Percentiles rank a stretch among this genome's conserved stretches.
phyloP scores from a whole-genome alignment of 192 early-diverging fungal genomes.

The Pilaira anomala region DNA sequence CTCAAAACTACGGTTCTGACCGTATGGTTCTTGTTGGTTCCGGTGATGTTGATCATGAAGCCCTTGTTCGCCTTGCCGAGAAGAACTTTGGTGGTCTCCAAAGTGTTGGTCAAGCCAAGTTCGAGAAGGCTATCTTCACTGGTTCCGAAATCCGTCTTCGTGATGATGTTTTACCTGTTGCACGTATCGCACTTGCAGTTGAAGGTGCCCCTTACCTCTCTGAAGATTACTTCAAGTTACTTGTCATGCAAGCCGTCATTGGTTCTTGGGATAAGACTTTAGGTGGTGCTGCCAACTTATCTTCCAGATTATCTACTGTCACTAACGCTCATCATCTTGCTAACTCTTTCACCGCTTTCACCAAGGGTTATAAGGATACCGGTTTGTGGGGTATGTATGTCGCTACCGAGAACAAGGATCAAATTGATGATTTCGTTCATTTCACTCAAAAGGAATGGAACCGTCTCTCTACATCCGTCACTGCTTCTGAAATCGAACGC shows the following conservation, averaged over 20 bases:
- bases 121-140: constrained; percentile 71
- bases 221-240: constrained; percentile 93
- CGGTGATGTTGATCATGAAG: constrained; percentile 92
- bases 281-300: constrained; percentile 84
- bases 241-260: constrained; percentile 91
- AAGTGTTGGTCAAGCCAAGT: constrained; percentile 22
- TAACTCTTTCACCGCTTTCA: constrained; percentile 98
- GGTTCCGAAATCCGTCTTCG: constrained; percentile 91
- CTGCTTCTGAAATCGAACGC: constrained; percentile 89
- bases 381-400: constrained; percentile 97
- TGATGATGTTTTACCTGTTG: constrained; percentile 90
- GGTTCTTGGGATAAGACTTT: constrained; percentile 95
- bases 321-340: constrained; percentile 82
- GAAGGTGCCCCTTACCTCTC: constrained; percentile 93
- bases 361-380: constrained; percentile 97
- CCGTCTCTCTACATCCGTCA: constrained; percentile 83
- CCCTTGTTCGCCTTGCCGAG: constrained; percentile 88
- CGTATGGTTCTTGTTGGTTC: constrained; percentile 95
- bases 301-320: constrained; percentile 83
- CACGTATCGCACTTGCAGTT: constrained; percentile 96
- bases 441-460: constrained; percentile 93
- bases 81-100: constrained; percentile 82
- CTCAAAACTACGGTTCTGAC: constrained; percentile 91
- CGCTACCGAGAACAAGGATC: constrained; percentile 74
- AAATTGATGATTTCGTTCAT: constrained; percentile 87